A percentile compares a stretch with the other conserved stretches of the same genome.
Conservation (phyloP, 805 yeast species). For the Suhomyces sp. region DNA sequence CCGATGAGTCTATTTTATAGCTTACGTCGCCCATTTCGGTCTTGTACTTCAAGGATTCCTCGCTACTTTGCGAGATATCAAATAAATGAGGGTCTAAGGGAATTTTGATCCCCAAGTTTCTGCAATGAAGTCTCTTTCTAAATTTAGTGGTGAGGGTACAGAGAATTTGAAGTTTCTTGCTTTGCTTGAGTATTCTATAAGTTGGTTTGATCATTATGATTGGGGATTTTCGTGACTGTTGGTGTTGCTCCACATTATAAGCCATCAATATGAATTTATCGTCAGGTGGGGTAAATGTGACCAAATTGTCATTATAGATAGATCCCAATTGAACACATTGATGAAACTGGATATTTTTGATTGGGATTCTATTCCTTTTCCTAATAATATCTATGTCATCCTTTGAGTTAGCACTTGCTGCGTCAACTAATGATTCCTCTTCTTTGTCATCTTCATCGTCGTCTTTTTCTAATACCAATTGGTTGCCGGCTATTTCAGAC, state of each 20-base stretch:
- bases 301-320: constrained; percentile 62
- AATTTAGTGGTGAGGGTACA: constrained; percentile 34
- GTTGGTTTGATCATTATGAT: constrained; percentile 42
- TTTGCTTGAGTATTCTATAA: constrained; percentile 21
- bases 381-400: background rate
- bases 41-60: constrained; percentile 60
- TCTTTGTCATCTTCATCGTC: constrained; percentile 10
- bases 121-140: constrained; percentile 34
- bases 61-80: constrained; percentile 11
- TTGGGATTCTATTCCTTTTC: constrained; percentile 21
- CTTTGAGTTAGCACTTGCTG: background rate
- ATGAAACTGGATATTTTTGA: constrained; percentile 40
- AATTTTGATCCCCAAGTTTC: constrained; percentile 25
- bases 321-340: constrained; percentile 75
- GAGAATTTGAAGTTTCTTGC: constrained; percentile 31
- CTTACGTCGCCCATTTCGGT: constrained; percentile 69
- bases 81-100: constrained; percentile 38
- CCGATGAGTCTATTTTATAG: constrained; percentile 67
- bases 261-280: constrained; percentile 38
- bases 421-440: constrained; percentile 2
- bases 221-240: constrained; percentile 38
- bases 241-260: constrained; percentile 41
- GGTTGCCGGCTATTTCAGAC: constrained; percentile 10
- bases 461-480: constrained; percentile 5
- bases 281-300: constrained; percentile 86